Evolutionary conservation across 139 green algal genomes (phyloP), one percentile per base, ranked within the genome.

Genomic region (Yamagishiella unicocca): DNA sequence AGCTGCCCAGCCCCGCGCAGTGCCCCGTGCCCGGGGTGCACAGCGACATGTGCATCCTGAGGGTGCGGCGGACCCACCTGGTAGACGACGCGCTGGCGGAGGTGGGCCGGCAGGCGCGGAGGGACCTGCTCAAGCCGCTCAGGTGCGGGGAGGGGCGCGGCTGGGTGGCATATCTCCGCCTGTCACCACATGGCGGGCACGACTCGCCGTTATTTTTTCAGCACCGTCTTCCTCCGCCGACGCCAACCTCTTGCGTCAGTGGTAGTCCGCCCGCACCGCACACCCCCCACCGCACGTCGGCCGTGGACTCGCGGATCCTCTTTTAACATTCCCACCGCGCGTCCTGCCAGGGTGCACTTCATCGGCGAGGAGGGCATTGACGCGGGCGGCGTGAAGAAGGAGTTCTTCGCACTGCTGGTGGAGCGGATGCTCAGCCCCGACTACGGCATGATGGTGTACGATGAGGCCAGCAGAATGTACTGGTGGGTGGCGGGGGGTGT

Each of bases 291-390:
- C n/a, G n/a, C n/a, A n/a, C n/a, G n/a, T n/a, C n/a, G n/a, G n/a
- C n/a, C n/a, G n/a, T n/a, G n/a, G n/a, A n/a, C n/a, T n/a, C n/a
- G n/a, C n/a, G n/a, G n/a, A 70, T 25, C 7, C 61, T 3, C 62
- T n/a, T n/a, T 45, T 46, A 45, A 46, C 33, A 71, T 40, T 8
- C 62, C 62, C 62, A 29, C 29, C 5, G 38, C 55, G 8, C 62
- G 38, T 40, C 62, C 29, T 71, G n/a, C 62, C 79, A 86, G 96
- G 61, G 96, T 99, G 87, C 96, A 99, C 90, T 99, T 99, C 90
- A 99, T 99, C 62, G 96, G 96, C 4, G 97, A 99, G 93, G 97
- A 98, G 35, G 97, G 97, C 80, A 97, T 99, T 42, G 97, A 99
- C 75, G 96, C 95, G 27, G 96, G 96, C 24, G 89, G 85, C n/a